These are phyloP conservation scores for Claviceps paspali DNA, from an alignment of 2,329 filamentous ascomycete species.

Conservation along the genomic window DNA sequence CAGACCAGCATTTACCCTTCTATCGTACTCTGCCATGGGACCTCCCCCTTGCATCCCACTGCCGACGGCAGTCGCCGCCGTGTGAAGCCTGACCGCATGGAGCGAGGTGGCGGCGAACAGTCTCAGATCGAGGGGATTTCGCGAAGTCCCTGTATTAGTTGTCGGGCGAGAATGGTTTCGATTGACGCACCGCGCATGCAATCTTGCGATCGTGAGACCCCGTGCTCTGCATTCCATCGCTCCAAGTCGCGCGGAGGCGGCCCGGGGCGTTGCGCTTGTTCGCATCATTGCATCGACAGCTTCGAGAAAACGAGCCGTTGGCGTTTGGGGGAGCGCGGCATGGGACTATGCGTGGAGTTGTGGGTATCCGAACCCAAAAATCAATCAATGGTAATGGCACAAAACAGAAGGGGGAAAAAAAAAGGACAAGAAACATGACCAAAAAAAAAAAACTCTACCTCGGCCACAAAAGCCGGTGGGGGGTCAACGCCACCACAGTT, in stretches of 20 bases:
- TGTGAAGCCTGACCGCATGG: slow-evolving; percentile 6
- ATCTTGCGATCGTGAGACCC: slow-evolving; percentile 2
- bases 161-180: neutral
- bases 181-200: neutral
- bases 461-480: too few relatives aligned
- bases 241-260: slow-evolving; percentile 8
- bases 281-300: slow-evolving; percentile 7
- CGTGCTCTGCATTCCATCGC: slow-evolving; percentile 5
- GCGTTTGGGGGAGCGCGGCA: neutral
- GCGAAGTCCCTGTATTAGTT: neutral
- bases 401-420: too few relatives aligned
- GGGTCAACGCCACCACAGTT: too few relatives aligned
- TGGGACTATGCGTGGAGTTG: neutral
- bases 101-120: neutral
- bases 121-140: neutral
- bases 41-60: slow-evolving; percentile 31
- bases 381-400: too few relatives aligned
- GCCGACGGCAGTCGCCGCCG: slow-evolving; percentile 16
- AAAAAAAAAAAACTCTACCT: neutral
- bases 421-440: too few relatives aligned
- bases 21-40: slow-evolving; percentile 79
- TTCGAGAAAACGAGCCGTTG: neutral
- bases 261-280: slow-evolving; percentile 6
- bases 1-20: slow-evolving; percentile 55
- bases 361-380: neutral